Evolutionary conservation across 768 basidiomycete species (phyloP).

Genomic region (Chalciporus sphaerocephalus): DNA sequence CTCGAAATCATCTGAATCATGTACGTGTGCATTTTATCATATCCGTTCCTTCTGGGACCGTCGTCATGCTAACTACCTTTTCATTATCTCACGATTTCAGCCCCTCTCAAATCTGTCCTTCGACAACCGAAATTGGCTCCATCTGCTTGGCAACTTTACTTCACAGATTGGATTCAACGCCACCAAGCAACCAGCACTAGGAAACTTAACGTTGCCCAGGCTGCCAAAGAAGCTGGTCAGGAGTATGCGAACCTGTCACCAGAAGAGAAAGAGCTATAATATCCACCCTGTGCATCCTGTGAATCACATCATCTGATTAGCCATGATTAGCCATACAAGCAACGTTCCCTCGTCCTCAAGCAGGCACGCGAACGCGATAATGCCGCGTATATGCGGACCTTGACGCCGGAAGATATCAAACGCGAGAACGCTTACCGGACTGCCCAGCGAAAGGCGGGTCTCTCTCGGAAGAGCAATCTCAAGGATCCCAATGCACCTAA

Average conservation of each 20-base stretch:
- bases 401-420: slow-evolving; percentile 92
- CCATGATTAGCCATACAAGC: slow-evolving; percentile 69
- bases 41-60: slow-evolving; percentile 25
- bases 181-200: slow-evolving; percentile 74
- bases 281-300: slow-evolving; percentile 24
- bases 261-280: slow-evolving; percentile 78
- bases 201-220: slow-evolving; percentile 92
- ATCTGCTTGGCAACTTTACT: slow-evolving; percentile 95
- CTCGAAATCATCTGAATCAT: slow-evolving; percentile 40
- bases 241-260: slow-evolving; percentile 76
- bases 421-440: slow-evolving; percentile 89
- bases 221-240: slow-evolving; percentile 89
- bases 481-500: slow-evolving; percentile 97
- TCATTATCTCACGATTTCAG: slow-evolving; percentile 39
- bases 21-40: slow-evolving; percentile 40
- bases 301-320: slow-evolving; percentile 20
- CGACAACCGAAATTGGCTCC: slow-evolving; percentile 89
- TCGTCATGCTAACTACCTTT: slow-evolving; percentile 26
- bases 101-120: slow-evolving; percentile 68
- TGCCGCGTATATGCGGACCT: slow-evolving; percentile 76
- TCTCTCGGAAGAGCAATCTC: slow-evolving; percentile 89
- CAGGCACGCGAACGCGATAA: slow-evolving; percentile 81
- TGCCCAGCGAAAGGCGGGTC: slow-evolving; percentile 89
- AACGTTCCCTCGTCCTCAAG: slow-evolving; percentile 79
- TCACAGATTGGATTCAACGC: slow-evolving; percentile 90